Evolutionary conservation across 192 early-diverging fungal species (phyloP), one percentile per base, ranked within the genome.

Genomic region (Coemansia sp.): DNA sequence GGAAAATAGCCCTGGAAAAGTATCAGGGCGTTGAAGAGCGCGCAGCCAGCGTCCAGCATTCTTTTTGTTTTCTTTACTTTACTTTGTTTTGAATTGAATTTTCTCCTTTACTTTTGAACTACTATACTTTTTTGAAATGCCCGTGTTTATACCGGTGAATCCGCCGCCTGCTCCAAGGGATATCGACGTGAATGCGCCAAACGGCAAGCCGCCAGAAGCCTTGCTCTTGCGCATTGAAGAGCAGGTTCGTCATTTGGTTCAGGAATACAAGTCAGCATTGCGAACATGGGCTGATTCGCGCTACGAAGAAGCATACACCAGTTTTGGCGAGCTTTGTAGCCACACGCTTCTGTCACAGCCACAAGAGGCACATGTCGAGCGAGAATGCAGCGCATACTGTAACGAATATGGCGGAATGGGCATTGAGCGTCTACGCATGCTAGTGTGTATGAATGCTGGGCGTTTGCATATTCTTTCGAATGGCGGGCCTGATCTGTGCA

Each of bases 301-400:
- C 10, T 27, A 41, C 37, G 15, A 14, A 4, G 67, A 79, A 17
- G 71, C 71, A n/a, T 48, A 17, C 11, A 6, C 19, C 3, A 23
- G 19, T 23, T 62, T 79, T 15, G 57, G 63, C 3, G n/a, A 10
- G 27, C 53, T 79, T 22, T 57, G 58, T 1, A 44, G 28, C 8
- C 42, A 65, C 11, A 9, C 27, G 3, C 38, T 79, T 20, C 33
- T 79, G 22, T 28, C 56, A 4, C 23, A 31, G 8, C 29, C 30
- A 2, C 70, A 74, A 41, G 63, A 67, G 19, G 15, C 54, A 0
- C 63, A 62, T 5, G n/a, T 67, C 11, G 77, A 80, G 42, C 50
- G 55, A 34, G 77, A 80, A 25, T 80, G 68, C 47, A 54, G 47
- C 29, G 72, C 77, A 30, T 71, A 74, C 55, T 67, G 72, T 25